These are phyloP conservation scores for Lasiodiplodia sp. DNA, from an alignment of 2,329 filamentous ascomycete genomes.

Conservation along the genomic window DNA sequence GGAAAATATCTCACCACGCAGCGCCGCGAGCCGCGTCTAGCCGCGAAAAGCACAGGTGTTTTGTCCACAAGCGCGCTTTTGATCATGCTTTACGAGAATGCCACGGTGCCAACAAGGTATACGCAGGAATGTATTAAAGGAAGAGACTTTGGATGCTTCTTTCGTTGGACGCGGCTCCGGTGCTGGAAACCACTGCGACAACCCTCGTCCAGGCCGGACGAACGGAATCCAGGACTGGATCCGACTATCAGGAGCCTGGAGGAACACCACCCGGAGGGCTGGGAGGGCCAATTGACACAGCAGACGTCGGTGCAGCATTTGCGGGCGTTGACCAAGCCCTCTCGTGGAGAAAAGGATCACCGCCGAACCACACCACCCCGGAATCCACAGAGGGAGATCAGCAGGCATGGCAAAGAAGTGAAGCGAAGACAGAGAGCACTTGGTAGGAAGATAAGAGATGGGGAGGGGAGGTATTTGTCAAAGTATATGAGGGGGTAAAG, in stretches of 20 bases:
- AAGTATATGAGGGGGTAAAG: too few species aligned
- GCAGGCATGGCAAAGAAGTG: not conserved
- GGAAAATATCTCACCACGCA: not conserved
- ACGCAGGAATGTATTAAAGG: not conserved
- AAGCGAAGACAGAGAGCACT: not conserved
- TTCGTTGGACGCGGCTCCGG: not conserved
- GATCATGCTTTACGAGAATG: not conserved
- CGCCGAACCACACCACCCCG: not conserved
- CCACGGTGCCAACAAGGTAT: not conserved
- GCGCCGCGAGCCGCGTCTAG: conserved; percentile 9
- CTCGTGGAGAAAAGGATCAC: not conserved
- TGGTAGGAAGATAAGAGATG: conserved; percentile 1
- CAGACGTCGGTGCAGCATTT: not conserved
- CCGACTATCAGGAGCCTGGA: not conserved
- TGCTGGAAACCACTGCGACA: not conserved
- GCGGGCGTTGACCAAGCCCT: not conserved
- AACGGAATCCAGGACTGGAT: not conserved
- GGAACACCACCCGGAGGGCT: not conserved
- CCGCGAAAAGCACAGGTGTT: not conserved
- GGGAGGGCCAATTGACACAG: not conserved
- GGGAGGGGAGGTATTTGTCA: not conserved
- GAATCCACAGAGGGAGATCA: not conserved
- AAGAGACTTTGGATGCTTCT: not conserved
- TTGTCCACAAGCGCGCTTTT: not conserved
- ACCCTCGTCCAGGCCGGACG: not conserved